These are phyloP conservation scores for Exophiala aquamarina DNA, from an alignment of 2,329 filamentous ascomycete species.

Conservation along the genomic window DNA sequence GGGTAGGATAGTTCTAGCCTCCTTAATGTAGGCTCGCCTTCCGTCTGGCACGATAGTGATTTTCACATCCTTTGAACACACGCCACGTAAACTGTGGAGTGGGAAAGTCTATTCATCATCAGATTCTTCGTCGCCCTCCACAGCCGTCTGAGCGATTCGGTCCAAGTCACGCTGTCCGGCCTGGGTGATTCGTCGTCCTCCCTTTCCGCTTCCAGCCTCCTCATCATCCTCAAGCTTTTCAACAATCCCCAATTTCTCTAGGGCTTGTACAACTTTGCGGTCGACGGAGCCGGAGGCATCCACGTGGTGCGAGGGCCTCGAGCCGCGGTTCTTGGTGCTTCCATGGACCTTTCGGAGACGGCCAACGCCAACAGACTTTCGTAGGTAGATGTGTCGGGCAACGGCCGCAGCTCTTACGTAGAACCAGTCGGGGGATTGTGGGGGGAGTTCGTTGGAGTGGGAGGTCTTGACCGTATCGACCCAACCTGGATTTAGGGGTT, in stretches of 20 bases:
- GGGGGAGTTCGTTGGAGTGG: slow-evolving; percentile 93
- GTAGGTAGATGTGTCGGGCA: slow-evolving; percentile 97
- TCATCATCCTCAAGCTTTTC: slow-evolving; percentile 84
- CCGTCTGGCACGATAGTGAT: too few species aligned
- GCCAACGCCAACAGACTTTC: slow-evolving; percentile 98
- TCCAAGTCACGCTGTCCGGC: slow-evolving; percentile 98
- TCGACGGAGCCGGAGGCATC: slow-evolving; percentile 93
- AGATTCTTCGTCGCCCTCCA: slow-evolving; percentile 67
- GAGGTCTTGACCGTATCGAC: slow-evolving; percentile 99
- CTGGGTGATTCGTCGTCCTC: slow-evolving; percentile 97
- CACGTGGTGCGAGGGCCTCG: slow-evolving; percentile 88
- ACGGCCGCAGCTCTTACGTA: slow-evolving; percentile 88
- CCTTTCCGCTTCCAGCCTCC: slow-evolving; percentile 82
- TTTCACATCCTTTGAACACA: too few species aligned
- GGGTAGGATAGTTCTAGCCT: too few species aligned
- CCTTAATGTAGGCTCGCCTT: too few species aligned
- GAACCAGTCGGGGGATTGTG: slow-evolving; percentile 97
- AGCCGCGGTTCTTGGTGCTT: slow-evolving; percentile 94
- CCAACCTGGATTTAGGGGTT: slow-evolving; percentile 65
- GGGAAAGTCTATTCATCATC: slow-evolving; percentile 47
- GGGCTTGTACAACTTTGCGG: slow-evolving; percentile 94
- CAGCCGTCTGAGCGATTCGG: slow-evolving; percentile 81
- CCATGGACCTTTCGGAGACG: slow-evolving; percentile 96
- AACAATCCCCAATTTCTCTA: slow-evolving; percentile 98
- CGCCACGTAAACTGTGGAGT: too few species aligned